phyloP scores from a whole-genome alignment of 2,329 filamentous ascomycete genomes.

The Lecanoromycetidae sp. region DNA sequence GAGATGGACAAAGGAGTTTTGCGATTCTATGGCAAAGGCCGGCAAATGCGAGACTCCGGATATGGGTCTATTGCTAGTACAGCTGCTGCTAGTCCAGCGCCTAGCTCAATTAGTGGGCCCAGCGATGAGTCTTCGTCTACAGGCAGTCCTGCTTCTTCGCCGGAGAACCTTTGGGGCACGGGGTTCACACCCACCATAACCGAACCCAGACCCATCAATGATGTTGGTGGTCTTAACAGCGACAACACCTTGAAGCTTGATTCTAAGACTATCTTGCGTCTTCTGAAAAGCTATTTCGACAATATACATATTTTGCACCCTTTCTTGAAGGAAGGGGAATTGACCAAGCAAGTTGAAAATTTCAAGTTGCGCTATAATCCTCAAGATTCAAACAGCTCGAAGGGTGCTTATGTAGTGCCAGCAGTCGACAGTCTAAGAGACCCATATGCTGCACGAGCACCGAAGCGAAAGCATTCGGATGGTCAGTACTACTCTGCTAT shows the following conservation, averaged over 20 bases:
- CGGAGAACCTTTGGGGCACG: constrained; percentile 42
- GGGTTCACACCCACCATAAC: constrained; percentile 27
- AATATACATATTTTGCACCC: constrained; percentile 54
- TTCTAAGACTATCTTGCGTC: constrained; percentile 35
- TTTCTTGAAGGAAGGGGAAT: constrained; percentile 43
- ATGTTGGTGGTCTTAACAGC: constrained; percentile 34
- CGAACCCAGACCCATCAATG: constrained; percentile 17
- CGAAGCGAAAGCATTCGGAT: constrained; percentile 29
- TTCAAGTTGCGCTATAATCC: constrained; percentile 40
- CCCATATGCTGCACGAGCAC: background rate
- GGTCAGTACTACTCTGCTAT: constrained; percentile 18
- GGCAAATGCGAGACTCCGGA: constrained; percentile 49
- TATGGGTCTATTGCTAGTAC: constrained; percentile 16
- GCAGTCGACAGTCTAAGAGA: constrained; percentile 15
- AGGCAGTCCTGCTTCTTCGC: constrained; percentile 28
- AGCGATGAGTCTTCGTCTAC: constrained; percentile 15
- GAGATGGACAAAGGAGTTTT: constrained; percentile 65
- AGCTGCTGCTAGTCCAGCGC: constrained; percentile 29
- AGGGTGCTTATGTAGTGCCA: constrained; percentile 21
- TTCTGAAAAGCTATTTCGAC: constrained; percentile 44
- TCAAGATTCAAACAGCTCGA: constrained; percentile 18
- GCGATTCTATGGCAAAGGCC: constrained; percentile 65
- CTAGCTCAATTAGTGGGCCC: constrained; percentile 26
- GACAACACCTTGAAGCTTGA: constrained; percentile 43
- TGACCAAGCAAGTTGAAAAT: constrained; percentile 40